Evolutionary conservation across 2,329 filamentous ascomycete genomes (phyloP).

Genomic region (Penicillium fuscoglaucum): DNA sequence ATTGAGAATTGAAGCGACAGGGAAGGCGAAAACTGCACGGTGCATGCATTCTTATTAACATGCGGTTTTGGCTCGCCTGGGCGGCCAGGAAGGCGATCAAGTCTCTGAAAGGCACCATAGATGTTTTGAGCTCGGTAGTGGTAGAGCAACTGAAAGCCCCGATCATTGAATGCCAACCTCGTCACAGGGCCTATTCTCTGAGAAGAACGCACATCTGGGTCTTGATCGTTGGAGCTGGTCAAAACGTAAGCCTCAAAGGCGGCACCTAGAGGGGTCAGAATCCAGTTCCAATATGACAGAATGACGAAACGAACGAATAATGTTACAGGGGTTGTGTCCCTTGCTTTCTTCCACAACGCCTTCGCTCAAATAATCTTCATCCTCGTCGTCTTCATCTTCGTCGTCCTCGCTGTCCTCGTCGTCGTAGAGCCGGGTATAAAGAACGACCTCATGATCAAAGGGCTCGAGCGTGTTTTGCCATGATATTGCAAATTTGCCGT

Average conservation of each 20-base stretch:
- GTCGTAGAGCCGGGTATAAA: constrained; percentile 26
- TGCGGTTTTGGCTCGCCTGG: constrained; percentile 17
- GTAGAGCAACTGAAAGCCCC: constrained; percentile 38
- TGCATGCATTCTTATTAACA: constrained; percentile 25
- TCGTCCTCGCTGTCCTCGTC: constrained; percentile 1
- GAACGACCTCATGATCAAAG: constrained; percentile 29
- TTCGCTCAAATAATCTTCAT: background rate
- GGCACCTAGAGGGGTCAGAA: constrained; percentile 20
- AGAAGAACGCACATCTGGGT: background rate
- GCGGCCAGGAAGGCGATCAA: constrained; percentile 12
- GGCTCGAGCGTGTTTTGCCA: constrained; percentile 33
- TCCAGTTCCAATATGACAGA: background rate
- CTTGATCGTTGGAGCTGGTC: constrained; percentile 14
- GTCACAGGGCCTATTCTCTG: constrained; percentile 28
- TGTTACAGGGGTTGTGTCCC: background rate
- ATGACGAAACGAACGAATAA: constrained; percentile 23
- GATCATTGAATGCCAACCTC: constrained; percentile 40
- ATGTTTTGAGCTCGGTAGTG: constrained; percentile 35
- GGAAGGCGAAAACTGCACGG: constrained; percentile 26
- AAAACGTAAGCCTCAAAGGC: constrained; percentile 23
- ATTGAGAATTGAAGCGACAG: constrained; percentile 38
- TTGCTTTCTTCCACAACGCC: background rate
- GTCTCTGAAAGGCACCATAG: constrained; percentile 38
- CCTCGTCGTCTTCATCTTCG: background rate
- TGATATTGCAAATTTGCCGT: constrained; percentile 38